Evolutionary conservation across 345 rosid genomes (phyloP), one percentile per base, ranked within the genome.

Genomic region (Sapria himalayana): DNA sequence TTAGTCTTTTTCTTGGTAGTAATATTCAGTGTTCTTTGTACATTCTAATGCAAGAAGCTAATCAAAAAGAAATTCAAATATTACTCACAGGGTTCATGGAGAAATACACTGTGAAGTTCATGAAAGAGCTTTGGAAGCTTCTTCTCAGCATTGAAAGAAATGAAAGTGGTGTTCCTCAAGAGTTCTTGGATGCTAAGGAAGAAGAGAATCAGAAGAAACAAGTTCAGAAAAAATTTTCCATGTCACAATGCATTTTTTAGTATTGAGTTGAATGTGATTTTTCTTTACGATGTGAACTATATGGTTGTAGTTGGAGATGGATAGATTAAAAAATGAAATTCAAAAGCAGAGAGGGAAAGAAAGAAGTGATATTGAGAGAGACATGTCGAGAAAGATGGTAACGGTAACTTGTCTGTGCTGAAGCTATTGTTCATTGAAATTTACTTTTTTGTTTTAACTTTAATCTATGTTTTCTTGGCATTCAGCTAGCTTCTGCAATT

Each of bases 401-500:
- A 74, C 73, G 33, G 60, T 65, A 42, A 37, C 51, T 71, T 61
- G 33, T 74, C 65, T 92, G 69, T 75, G 93, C 67, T 61, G 63
- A 76, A 71, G 62, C 57, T 76, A 34, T 49, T n/a, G 52, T 55
- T 66, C 27, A 40, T 40, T 64, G 41, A 48, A 48, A 58, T 37
- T 65, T 59, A 40, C 60, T 61, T 61, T 69, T 46, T 59, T 53
- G 48, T 69, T 79, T 69, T 91, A 71, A 84, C 84, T 63, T 64
- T 20, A 51, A 45, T 52, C 63, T 69, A 73, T 74, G 65, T 73
- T 81, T 77, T 61, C 64, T 67, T 89, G 81, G 63, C 65, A 64
- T 58, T 84, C 95, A 84, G 95, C 91, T 66, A 77, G 62, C 93
- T 82, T 79, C 98, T 82, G 85, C 86, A 74, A 76, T 91, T 84